These are phyloP conservation scores for Rhodofomes roseus DNA, from an alignment of 1,284 basidiomycete species.

Conservation along the genomic window DNA sequence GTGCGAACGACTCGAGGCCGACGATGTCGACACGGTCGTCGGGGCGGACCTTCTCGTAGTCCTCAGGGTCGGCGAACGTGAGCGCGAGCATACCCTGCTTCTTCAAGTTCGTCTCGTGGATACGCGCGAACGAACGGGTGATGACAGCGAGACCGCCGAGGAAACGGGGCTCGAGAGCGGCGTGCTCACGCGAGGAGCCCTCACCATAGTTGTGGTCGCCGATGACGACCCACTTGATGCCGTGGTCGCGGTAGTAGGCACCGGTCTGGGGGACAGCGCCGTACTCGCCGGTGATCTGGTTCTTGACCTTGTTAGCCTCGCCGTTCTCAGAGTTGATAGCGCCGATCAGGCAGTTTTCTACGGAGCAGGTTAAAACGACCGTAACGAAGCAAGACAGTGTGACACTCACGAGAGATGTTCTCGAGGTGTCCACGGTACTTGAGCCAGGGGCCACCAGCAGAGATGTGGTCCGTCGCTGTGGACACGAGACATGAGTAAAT, in stretches of 20 bases:
- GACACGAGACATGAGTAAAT: neutral
- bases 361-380: conserved; percentile 24
- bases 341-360: conserved; percentile 93
- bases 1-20: conserved; percentile 80
- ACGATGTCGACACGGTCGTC: conserved; percentile 83
- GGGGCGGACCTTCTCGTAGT: conserved; percentile 88
- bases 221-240: conserved; percentile 94
- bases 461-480: conserved; percentile 82
- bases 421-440: conserved; percentile 99
- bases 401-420: conserved; percentile 87
- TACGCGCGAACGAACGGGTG: conserved; percentile 92
- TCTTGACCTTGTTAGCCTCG: conserved; percentile 95
- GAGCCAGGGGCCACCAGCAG: conserved; percentile 97
- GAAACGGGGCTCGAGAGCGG: conserved; percentile 96
- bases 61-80: conserved; percentile 83
- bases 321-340: conserved; percentile 95
- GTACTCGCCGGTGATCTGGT: conserved; percentile 87
- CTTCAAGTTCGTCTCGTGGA: conserved; percentile 98
- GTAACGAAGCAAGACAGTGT: neutral
- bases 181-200: conserved; percentile 97
- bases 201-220: conserved; percentile 97
- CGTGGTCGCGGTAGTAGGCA: conserved; percentile 85
- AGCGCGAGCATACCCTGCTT: conserved; percentile 95
- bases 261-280: conserved; percentile 84
- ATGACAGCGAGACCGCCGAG: conserved; percentile 96